Base-by-base conservation (phyloP, 2,329 filamentous ascomycete genomes). In the Aspergillus hiratsukae region DNA sequence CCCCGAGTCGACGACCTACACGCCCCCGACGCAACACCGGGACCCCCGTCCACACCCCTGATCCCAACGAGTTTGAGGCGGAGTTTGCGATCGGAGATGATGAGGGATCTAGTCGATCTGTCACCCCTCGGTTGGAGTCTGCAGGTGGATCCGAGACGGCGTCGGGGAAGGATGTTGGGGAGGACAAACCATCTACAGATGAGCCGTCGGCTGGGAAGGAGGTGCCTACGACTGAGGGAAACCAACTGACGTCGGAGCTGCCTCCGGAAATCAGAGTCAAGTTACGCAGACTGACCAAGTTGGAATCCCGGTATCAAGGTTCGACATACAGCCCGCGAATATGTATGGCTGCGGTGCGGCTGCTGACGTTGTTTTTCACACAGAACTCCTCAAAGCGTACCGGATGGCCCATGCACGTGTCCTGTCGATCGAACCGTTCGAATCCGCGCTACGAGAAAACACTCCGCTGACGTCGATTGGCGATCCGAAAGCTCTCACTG, bases 371-470 rank as follows among this genome's bases (percentile, higher is more conserved):
- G 19, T 48, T 41, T 48, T 54, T 21, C 61, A 31, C 57, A n/a
- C 63, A 91, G 93, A 97, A 68, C 81, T 99, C 0, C 80, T 97
- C 51, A 88, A 91, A 55, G 96, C 93, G 8, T 99, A 99, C 75
- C 86, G 91, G 59, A 87, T 92, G 62, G 94, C 94, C 19, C 93
- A 99, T 76, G 85, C 89, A 56, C 87, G 91, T 52, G 90, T 92
- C 45, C 85, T 89, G 11, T 85, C 89, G 2, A 95, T 97, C 67
- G 94, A 97, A 69, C 89, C 91, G 0, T 99, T 99, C 71, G 94
- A 99, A 75, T 87, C 90, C 54, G 87, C 89, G 0, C 81, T 99
- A 7, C 90, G 91, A 65, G 94, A 99, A 70, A 90, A 96, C 66
- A 99, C 94, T 0, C 93, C 94, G 2, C 78, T 97, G 37, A 89